Conservation (phyloP, 208 protist genomes). For the Angomonas ambiguus region DNA sequence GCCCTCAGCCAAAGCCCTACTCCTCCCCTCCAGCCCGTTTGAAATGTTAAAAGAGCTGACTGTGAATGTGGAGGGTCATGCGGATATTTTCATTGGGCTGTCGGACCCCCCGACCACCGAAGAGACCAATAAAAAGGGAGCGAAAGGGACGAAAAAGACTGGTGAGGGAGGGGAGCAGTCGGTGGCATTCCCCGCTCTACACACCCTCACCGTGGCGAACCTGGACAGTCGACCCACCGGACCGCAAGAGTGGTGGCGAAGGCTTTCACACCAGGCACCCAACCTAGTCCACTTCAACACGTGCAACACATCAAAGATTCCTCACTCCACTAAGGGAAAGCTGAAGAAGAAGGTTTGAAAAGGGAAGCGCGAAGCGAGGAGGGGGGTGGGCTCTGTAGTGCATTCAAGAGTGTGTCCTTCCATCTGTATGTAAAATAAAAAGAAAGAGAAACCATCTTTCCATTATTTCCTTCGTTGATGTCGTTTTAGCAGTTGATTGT, state of each 20-base stretch:
- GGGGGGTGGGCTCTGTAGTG: too few relatives aligned
- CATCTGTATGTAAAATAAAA: too few relatives aligned
- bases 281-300: constrained; percentile 55
- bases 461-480: too few relatives aligned
- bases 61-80: constrained; percentile 49
- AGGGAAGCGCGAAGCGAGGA: too few relatives aligned
- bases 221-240: constrained; percentile 31
- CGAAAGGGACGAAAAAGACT: constrained; percentile 15
- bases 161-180: constrained; percentile 20
- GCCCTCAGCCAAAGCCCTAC: constrained; percentile 26
- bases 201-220: constrained; percentile 58
- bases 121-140: not conserved
- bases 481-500: too few relatives aligned
- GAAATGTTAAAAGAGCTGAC: constrained; percentile 51
- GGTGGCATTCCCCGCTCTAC: constrained; percentile 37
- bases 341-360: constrained; percentile 16
- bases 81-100: constrained; percentile 18
- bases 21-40: constrained; percentile 27
- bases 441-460: too few relatives aligned
- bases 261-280: constrained; percentile 37
- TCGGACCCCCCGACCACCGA: constrained; percentile 8
- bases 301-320: constrained; percentile 47
- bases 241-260: constrained; percentile 34
- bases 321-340: constrained; percentile 25
- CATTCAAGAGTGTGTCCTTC: too few relatives aligned